Evolutionary conservation across 352 stramenopile species (phyloP).

Genomic region (Halophytophthora polymorphica): DNA sequence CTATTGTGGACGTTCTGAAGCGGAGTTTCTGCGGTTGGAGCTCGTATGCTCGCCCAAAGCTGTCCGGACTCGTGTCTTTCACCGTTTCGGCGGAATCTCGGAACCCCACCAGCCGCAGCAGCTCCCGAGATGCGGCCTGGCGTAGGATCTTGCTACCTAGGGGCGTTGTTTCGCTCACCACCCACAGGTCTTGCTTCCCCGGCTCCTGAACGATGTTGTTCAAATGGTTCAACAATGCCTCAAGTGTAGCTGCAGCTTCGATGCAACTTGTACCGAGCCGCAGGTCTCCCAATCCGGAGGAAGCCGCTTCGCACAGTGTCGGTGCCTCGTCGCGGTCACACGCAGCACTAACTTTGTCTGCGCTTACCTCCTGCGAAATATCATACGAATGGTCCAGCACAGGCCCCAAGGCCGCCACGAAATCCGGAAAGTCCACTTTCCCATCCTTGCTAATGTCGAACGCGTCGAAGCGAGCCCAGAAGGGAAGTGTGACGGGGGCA

Average conservation of each 20-base stretch:
- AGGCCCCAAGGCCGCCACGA: constrained; percentile 52
- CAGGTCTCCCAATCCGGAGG: constrained; percentile 35
- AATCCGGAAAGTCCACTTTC: constrained; percentile 49
- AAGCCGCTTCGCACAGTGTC: constrained; percentile 43
- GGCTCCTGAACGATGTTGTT: constrained; percentile 43
- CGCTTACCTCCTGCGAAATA: constrained; percentile 5
- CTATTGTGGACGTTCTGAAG: constrained; percentile 35
- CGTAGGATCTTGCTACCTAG: constrained; percentile 24
- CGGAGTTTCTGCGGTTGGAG: constrained; percentile 35
- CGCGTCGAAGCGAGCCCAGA: constrained; percentile 41
- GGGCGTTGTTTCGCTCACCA: constrained; percentile 17
- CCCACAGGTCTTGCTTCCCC: constrained; percentile 30
- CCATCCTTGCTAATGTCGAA: constrained; percentile 56
- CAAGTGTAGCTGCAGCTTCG: constrained; percentile 21
- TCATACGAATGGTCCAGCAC: constrained; percentile 55
- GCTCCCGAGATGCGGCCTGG: constrained; percentile 20
- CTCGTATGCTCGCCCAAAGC: constrained; percentile 12
- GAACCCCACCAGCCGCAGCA: constrained; percentile 44
- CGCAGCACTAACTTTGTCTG: background rate
- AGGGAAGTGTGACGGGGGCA: constrained; percentile 12
- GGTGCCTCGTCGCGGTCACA: constrained; percentile 1
- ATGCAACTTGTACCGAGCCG: constrained; percentile 23
- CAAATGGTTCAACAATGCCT: constrained; percentile 27
- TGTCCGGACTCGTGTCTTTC: background rate
- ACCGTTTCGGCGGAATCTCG: background rate